Percentiles rank a stretch among this genome's conserved stretches.
These are phyloP conservation scores for Colletotrichum sp. DNA, from an alignment of 2,329 filamentous ascomycete genomes.

Conservation along the genomic window DNA sequence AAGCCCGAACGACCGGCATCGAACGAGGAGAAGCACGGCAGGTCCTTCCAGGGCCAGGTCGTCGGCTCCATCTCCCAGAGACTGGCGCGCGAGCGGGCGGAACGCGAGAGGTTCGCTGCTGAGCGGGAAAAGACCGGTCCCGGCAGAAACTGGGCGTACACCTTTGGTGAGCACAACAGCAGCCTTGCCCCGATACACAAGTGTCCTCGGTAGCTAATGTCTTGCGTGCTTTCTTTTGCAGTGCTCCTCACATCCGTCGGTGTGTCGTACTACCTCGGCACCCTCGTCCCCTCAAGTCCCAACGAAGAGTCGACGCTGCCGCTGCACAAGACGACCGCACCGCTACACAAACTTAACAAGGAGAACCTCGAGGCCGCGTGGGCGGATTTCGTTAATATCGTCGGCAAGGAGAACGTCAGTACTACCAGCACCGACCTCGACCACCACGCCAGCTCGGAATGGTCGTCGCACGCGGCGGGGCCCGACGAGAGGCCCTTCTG, in stretches of 20 bases:
- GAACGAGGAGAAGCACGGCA: conserved; percentile 42
- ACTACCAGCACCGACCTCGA: conserved; percentile 61
- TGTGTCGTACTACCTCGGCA: conserved; percentile 65
- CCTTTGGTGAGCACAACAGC: conserved; percentile 53
- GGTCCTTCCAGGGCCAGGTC: conserved; percentile 63
- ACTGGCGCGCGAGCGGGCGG: conserved; percentile 58
- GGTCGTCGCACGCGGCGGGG: conserved; percentile 63
- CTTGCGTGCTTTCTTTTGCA: conserved; percentile 26
- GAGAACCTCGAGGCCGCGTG: conserved; percentile 72
- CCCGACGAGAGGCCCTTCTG: conserved; percentile 64
- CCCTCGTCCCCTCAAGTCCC: conserved; percentile 54
- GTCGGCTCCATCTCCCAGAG: conserved; percentile 63
- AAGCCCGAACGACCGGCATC: conserved; percentile 22
- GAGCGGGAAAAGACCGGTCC: conserved; percentile 39
- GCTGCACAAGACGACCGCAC: conserved; percentile 54
- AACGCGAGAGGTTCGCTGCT: conserved; percentile 54
- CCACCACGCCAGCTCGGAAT: conserved; percentile 64
- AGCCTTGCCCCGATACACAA: neutral
- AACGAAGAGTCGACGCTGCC: conserved; percentile 65
- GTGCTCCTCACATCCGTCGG: conserved; percentile 58
- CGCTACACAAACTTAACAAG: conserved; percentile 62
- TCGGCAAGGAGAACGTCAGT: conserved; percentile 70
- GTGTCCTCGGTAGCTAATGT: conserved; percentile 1
- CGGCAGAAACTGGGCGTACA: conserved; percentile 54
- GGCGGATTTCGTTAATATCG: conserved; percentile 69